Conservation (phyloP, 2,329 filamentous ascomycete species). For the Westerdykella ornata region DNA sequence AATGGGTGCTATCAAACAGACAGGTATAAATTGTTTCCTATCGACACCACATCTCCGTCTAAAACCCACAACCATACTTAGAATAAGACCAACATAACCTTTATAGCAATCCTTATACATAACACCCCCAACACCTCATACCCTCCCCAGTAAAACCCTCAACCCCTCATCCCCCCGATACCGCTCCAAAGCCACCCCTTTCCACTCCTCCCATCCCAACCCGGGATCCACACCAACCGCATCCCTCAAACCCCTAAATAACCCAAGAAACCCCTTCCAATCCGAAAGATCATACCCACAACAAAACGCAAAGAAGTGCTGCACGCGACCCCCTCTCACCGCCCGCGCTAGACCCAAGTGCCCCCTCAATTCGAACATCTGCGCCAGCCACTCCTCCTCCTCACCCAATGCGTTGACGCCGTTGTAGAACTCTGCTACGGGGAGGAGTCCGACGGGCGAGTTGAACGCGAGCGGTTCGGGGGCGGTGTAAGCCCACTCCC, state of each 20-base stretch:
- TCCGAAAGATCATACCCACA: conserved; percentile 40
- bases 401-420: conserved; percentile 33
- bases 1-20: too few species aligned
- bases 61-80: too few species aligned
- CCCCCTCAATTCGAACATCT: conserved; percentile 32
- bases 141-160: conserved; percentile 4
- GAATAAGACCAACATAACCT: too few species aligned
- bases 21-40: too few species aligned
- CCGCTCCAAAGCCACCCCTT: conserved; percentile 27
- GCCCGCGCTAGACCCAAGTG: conserved; percentile 26
- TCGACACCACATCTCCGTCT: too few species aligned
- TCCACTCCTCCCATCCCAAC: conserved; percentile 39
- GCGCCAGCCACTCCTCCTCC: conserved; percentile 38
- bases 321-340: conserved; percentile 36
- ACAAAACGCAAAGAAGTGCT: conserved; percentile 40
- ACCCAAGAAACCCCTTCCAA: conserved; percentile 41
- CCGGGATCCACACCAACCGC: conserved; percentile 29
- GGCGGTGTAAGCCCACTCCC: conserved; percentile 28
- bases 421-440: conserved; percentile 39
- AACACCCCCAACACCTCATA: too few species aligned
- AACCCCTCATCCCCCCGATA: conserved; percentile 23
- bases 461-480: conserved; percentile 39
- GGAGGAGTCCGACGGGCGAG: conserved; percentile 39
- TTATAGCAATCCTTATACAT: too few species aligned
- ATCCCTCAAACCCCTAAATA: conserved; percentile 38